Evolutionary conservation across 495 filamentous ascomycete species (phyloP).

Genomic region (Penicillium herquei): DNA sequence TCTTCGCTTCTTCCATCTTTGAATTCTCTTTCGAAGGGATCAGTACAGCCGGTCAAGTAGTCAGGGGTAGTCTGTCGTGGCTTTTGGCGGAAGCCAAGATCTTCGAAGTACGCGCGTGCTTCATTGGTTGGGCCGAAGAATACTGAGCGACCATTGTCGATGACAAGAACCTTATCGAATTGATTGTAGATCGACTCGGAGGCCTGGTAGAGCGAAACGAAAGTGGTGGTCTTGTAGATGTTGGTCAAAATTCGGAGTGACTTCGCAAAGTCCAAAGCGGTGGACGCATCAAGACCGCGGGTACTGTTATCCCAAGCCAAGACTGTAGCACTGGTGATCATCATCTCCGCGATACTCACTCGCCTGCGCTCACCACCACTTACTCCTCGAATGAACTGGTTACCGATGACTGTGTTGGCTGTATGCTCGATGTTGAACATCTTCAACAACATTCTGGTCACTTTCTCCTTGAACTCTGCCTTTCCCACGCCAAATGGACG

Average conservation of each 20-base stretch:
- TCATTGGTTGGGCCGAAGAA: constrained; percentile 73
- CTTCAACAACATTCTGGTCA: constrained; percentile 68
- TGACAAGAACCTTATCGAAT: constrained; percentile 86
- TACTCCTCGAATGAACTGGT: constrained; percentile 78
- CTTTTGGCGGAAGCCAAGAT: constrained; percentile 73
- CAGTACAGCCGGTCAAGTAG: constrained; percentile 81
- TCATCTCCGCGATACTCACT: constrained; percentile 52
- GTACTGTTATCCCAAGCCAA: constrained; percentile 84
- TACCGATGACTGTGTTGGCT: constrained; percentile 75
- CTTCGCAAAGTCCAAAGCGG: constrained; percentile 70
- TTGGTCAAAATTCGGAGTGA: constrained; percentile 75
- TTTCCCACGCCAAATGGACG: constrained; percentile 64
- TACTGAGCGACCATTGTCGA: constrained; percentile 74
- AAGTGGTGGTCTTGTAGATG: constrained; percentile 74
- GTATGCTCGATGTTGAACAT: constrained; percentile 92
- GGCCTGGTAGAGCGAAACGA: constrained; percentile 81
- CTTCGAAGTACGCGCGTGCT: constrained; percentile 76
- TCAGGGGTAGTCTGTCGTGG: constrained; percentile 85
- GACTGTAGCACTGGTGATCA: constrained; percentile 70
- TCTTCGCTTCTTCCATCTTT: constrained; percentile 56
- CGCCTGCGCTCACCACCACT: constrained; percentile 66
- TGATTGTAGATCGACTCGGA: constrained; percentile 79
- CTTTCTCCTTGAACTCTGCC: constrained; percentile 66
- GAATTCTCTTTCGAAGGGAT: constrained; percentile 79
- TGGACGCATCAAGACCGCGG: constrained; percentile 78